Evolutionary conservation across 225 moss, liverwort and hornwort species (phyloP), one percentile per base, ranked within the genome.

Genomic region (Rhytidiadelphus loreus): DNA sequence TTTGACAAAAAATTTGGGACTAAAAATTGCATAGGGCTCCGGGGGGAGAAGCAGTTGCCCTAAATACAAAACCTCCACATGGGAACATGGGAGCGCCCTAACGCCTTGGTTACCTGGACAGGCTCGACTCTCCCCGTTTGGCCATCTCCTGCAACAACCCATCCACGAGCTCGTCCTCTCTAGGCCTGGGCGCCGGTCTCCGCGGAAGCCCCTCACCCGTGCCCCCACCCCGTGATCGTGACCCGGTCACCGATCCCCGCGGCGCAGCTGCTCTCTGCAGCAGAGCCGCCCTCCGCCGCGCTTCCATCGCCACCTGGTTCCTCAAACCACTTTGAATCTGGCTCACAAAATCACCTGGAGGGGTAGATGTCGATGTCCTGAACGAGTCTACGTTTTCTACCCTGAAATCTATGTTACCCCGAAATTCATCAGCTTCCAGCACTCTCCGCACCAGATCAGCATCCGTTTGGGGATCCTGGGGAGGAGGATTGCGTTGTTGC

Each of bases 81-180:
- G 19, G 26, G 60, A 65, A 43, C 53, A 21, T 7, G 41, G 69
- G 41, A 80, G 30, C 50, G 7, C 7, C 29, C 20, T 7, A 59
- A 20, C 9, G 19, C 20, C 29, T 20, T n/a, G 50, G 60, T 87
- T 61, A 87, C 61, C 62, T 62, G 7, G 73, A 73, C 73, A 25
- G 8, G 32, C 75, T 84, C 4, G 52, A 73, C 48, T 84, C 89
- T 20, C 71, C 81, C 43, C 80, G 75, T 72, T 87, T 87, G 25
- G 84, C 90, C 88, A 92, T 86, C 83, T 92, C 90, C 60, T 90
- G 86, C 86, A 92, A n/a, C 57, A 92, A 59, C 81, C 84, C 88
- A 19, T 92, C 90, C 30, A 84, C 92, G 13, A 92, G 77, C 33
- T 85, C 92, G 21, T 86, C 90, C 50, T 88, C 92, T 13, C 44